Conservation (phyloP, 306 rosid species). For the Cucurbita moschata region DNA sequence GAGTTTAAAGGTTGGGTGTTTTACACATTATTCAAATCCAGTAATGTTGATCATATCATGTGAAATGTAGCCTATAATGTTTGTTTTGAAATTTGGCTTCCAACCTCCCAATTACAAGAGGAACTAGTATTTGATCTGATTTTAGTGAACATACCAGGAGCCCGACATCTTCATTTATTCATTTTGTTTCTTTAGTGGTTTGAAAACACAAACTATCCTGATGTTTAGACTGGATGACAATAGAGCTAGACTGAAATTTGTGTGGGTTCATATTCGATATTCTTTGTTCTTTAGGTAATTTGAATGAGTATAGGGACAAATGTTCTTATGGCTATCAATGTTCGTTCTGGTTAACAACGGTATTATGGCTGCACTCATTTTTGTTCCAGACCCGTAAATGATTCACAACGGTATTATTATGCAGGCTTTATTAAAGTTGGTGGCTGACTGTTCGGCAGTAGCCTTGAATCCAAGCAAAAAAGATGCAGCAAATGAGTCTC, state of each 20-base stretch:
- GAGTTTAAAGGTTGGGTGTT: neutral
- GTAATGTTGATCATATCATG: neutral
- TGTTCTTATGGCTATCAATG: too few species aligned
- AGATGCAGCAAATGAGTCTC: conserved; percentile 60
- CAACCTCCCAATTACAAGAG: neutral
- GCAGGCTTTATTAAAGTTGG: conserved; percentile 76
- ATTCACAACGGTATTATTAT: neutral
- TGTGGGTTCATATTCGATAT: too few species aligned
- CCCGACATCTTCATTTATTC: neutral
- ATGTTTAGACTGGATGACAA: neutral
- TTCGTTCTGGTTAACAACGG: neutral
- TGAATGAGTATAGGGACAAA: too few species aligned
- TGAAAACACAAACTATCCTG: neutral
- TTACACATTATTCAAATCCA: neutral
- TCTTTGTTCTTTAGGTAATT: too few species aligned
- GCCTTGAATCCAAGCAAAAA: conserved; percentile 58
- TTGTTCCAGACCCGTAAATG: neutral
- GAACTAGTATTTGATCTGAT: neutral
- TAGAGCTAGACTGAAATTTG: neutral
- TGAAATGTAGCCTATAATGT: neutral
- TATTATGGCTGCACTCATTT: neutral
- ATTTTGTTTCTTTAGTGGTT: neutral
- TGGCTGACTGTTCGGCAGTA: conserved; percentile 49
- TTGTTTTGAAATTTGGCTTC: neutral
- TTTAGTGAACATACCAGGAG: neutral